A percentile compares a stretch with the other conserved stretches of the same genome.
phyloP scores from a whole-genome alignment of 2,329 filamentous ascomycete species.

The Clarireedia paspali region DNA sequence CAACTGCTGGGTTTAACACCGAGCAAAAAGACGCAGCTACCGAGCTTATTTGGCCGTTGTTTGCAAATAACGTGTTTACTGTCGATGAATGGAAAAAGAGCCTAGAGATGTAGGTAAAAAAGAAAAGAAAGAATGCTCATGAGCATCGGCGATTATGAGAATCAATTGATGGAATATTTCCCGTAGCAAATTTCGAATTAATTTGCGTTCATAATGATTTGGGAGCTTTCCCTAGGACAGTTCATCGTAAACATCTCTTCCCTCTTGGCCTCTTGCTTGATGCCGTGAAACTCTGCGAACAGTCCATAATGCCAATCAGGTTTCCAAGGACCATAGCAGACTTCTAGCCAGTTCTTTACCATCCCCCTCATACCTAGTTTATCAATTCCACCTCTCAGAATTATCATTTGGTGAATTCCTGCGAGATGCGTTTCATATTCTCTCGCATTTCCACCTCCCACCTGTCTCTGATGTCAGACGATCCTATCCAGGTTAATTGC shows the following conservation, averaged over 20 bases:
- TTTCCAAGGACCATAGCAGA: slow-evolving; percentile 19
- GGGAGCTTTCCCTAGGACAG: not conserved
- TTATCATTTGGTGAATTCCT: slow-evolving; percentile 21
- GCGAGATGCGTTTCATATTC: slow-evolving; percentile 21
- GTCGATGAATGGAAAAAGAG: slow-evolving; percentile 21
- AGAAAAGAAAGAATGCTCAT: not conserved
- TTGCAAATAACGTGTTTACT: slow-evolving; percentile 22
- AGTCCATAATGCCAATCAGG: slow-evolving; percentile 10
- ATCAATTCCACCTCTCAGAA: slow-evolving; percentile 12
- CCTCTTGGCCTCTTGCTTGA: not conserved
- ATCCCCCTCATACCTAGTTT: slow-evolving; percentile 19
- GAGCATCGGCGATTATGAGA: too few relatives aligned
- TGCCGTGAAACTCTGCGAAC: slow-evolving; percentile 2
- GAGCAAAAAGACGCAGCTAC: slow-evolving; percentile 21
- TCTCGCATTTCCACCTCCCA: slow-evolving; percentile 13
- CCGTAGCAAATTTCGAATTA: too few relatives aligned
- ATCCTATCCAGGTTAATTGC: not conserved
- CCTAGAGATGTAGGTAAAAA: slow-evolving; percentile 3
- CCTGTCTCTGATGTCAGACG: slow-evolving; percentile 7
- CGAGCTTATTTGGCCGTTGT: slow-evolving; percentile 25
- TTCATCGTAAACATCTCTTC: not conserved
- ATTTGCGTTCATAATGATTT: not conserved
- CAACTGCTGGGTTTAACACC: slow-evolving; percentile 22
- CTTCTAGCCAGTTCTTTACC: slow-evolving; percentile 15
- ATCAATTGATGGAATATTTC: too few relatives aligned